These are phyloP conservation scores for Pterocarpus macrocarpus DNA, from an alignment of 306 rosid species.

Conservation along the genomic window DNA sequence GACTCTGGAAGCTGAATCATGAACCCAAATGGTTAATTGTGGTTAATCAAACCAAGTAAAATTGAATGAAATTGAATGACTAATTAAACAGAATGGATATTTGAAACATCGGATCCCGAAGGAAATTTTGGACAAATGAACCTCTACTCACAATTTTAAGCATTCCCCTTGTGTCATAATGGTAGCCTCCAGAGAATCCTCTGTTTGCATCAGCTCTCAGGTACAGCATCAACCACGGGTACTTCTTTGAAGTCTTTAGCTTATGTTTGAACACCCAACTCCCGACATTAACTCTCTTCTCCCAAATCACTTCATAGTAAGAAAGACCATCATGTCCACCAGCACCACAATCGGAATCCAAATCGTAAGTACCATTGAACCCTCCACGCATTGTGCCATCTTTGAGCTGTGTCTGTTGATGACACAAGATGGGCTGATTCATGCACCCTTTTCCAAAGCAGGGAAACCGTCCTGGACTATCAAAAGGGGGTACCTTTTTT, in stretches of 20 bases:
- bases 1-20: constrained; percentile 58
- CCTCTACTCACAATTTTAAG: constrained; percentile 67
- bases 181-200: constrained; percentile 93
- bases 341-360: constrained; percentile 48
- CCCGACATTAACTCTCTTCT: constrained; percentile 74
- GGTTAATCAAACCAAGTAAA: neutral
- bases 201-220: constrained; percentile 84
- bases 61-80: neutral
- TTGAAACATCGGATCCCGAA: neutral
- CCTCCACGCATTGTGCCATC: constrained; percentile 62
- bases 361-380: constrained; percentile 76
- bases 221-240: constrained; percentile 90
- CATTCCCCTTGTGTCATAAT: constrained; percentile 88
- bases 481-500: constrained; percentile 62
- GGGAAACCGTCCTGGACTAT: constrained; percentile 64
- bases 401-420: constrained; percentile 56
- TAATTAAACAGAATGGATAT: neutral
- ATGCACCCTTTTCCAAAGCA: constrained; percentile 85
- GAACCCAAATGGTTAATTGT: constrained; percentile 36
- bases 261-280: constrained; percentile 82
- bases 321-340: constrained; percentile 55
- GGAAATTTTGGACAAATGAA: neutral
- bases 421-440: constrained; percentile 76
- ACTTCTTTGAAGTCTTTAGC: constrained; percentile 75
- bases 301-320: constrained; percentile 78